Base-by-base conservation (phyloP, 768 basidiomycete species). In the Mycena filopes region DNA sequence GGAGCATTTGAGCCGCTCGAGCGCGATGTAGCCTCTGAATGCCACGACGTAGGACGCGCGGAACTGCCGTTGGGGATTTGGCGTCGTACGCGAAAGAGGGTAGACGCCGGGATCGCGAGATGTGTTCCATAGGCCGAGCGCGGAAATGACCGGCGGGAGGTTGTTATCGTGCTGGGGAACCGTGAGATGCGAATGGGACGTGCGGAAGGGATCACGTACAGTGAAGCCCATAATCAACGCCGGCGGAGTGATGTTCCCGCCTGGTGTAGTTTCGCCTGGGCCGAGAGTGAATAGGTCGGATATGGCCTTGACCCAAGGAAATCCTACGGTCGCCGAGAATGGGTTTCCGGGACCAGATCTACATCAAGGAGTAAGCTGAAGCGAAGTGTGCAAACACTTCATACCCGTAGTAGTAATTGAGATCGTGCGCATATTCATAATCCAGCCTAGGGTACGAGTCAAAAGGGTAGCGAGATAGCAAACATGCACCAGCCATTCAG, bases 341-440 rank as follows among this genome's bases (percentile, higher is more conserved):
- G 80, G 79, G 67, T 82, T 83, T 6, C 82, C 82, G 1, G 81
- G 81, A 12, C 82, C 82, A n/a, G 82, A 76, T 12, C 80, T 81
- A 58, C 11, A 23, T 9, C 29, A 5, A n/a, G 20, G 10, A n/a
- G 46, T 29, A 53, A 18, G 29, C 42, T 7, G 28, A 45, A 8
- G 29, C 28, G 18, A 23, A 41, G 10, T 43, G 11, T 16, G 12
- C 40, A 28, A 55, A n/a, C 25, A 26, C 54, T 46, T 25, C 41
- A 33, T 21, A 77, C 79, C 82, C 82, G 50, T 82, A 83, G 67
- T 82, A 83, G 53, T 83, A 83, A 65, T 81, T 82, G 49, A 83
- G 72, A 61, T 83, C 82, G 43, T 79, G 67, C 2, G 81, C 81
- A 56, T 83, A 83, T 65, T 83, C 82, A 49, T 82, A 83, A 43